These are phyloP conservation scores for Rhizopogon rudus DNA, from an alignment of 768 basidiomycete genomes.

Conservation along the genomic window DNA sequence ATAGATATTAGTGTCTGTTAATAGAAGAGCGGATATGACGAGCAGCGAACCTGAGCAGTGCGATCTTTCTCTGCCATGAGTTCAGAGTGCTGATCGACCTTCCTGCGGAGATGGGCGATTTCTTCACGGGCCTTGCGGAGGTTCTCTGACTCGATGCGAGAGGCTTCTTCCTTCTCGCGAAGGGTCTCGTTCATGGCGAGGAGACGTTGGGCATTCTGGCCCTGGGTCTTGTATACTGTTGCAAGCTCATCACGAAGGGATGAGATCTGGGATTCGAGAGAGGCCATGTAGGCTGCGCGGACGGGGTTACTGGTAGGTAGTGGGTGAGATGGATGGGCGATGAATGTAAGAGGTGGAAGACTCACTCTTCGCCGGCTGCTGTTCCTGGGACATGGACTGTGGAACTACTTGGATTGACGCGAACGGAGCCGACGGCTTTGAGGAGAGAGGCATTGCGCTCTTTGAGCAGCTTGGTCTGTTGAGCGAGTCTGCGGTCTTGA, in stretches of 20 bases:
- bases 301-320: conserved; percentile 63
- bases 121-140: conserved; percentile 77
- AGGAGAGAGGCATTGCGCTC: conserved; percentile 88
- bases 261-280: conserved; percentile 92
- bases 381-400: conserved; percentile 57
- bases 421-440: conserved; percentile 74
- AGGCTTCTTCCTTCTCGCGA: conserved; percentile 87
- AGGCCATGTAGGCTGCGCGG: conserved; percentile 81
- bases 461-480: conserved; percentile 87
- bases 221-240: conserved; percentile 93
- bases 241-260: conserved; percentile 89
- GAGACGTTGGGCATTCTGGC: conserved; percentile 90
- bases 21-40: conserved; percentile 1
- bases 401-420: conserved; percentile 54
- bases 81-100: conserved; percentile 80
- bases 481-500: conserved; percentile 85
- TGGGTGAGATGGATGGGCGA: not conserved
- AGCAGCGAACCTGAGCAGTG: conserved; percentile 66
- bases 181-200: conserved; percentile 94
- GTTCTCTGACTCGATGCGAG: conserved; percentile 76
- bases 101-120: conserved; percentile 59
- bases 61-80: conserved; percentile 86
- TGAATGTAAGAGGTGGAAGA: not conserved
- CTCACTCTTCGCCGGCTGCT: conserved; percentile 65
- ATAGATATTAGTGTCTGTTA: conserved; percentile 1